Conservation (phyloP, 331 rosid genomes). For the Quercus lobata region DNA sequence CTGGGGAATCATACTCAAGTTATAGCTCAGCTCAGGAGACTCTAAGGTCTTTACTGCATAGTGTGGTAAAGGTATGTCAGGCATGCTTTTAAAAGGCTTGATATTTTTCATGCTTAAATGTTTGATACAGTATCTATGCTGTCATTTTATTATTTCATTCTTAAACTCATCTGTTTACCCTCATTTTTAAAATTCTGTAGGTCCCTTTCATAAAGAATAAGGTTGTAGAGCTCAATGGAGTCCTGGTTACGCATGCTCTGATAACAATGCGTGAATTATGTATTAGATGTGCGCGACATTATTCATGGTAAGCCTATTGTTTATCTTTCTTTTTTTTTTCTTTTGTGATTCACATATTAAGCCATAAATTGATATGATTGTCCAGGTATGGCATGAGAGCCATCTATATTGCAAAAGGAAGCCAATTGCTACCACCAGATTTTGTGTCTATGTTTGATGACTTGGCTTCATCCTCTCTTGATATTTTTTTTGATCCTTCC, state of each 20-base stretch:
- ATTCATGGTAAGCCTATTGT: conserved; percentile 73
- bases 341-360: conserved; percentile 7
- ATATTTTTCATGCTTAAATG: not conserved
- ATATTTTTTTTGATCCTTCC: conserved; percentile 94
- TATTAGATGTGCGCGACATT: conserved; percentile 84
- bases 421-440: conserved; percentile 93
- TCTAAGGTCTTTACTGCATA: conserved; percentile 82
- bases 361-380: conserved; percentile 21
- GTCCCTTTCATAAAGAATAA: conserved; percentile 82
- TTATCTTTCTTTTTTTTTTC: not conserved
- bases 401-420: conserved; percentile 94
- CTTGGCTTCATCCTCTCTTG: conserved; percentile 92
- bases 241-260: conserved; percentile 84
- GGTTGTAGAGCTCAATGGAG: conserved; percentile 92
- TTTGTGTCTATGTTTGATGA: conserved; percentile 96
- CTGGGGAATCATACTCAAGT: conserved; percentile 79
- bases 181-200: conserved; percentile 34
- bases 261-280: conserved; percentile 80
- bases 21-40: conserved; percentile 93
- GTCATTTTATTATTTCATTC: not conserved
- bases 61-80: conserved; percentile 80
- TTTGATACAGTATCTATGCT: not conserved
- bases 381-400: conserved; percentile 96
- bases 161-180: conserved; percentile 7
- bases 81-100: not conserved